Base-by-base conservation (phyloP, 176 grass and related monocot genomes). In the Aechmea fasciata region DNA sequence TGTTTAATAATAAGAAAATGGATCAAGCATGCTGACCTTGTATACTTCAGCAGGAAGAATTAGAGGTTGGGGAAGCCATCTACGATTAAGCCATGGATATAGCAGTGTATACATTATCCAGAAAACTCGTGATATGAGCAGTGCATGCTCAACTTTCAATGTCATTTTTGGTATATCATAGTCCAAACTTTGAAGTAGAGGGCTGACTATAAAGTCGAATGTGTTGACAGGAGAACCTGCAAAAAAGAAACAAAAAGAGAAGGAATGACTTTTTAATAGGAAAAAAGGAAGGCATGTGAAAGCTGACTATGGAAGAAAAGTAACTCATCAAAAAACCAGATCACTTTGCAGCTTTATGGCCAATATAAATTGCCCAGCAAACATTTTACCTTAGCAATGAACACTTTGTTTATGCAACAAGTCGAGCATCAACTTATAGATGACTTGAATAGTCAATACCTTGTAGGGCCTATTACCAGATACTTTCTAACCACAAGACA, bases 21-120 rank as follows among this genome's bases (percentile, higher is more conserved):
- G 19, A 2, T 11, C 4, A 69, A 76, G 65, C 10, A 65, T 61
- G 51, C 71, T 53, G 22, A 92, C 93, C 89, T 92, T 92, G 75
- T 97, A 92, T 67, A 96, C 93, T 92, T 96, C 89, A 49, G 86
- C 86, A 61, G 93, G 93, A 83, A 96, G 89, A 69, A 96, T 61
- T 25, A 87, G 76, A 85, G 93, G 93, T 54, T 77, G 78, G 52
- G 86, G 93, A 66, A 90, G 73, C 76, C 85, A 97, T 83, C 81
- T 81, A 70, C 69, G 78, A 73, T 87, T 87, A 25, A 96, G 72
- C 76, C 85, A 89, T 69, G 93, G 89, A 77, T 86, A 87, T 13
- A 92, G 74, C 51, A 96, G 9, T 33, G 83, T 81, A 49, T 79
- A 87, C 3, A 87, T 55, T 71, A 92, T 73, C 78, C 73, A 81